A percentile compares a stretch with the other conserved stretches of the same genome.
Evolutionary conservation across 345 rosid species (phyloP).

Genomic region (Heritiera fomes): DNA sequence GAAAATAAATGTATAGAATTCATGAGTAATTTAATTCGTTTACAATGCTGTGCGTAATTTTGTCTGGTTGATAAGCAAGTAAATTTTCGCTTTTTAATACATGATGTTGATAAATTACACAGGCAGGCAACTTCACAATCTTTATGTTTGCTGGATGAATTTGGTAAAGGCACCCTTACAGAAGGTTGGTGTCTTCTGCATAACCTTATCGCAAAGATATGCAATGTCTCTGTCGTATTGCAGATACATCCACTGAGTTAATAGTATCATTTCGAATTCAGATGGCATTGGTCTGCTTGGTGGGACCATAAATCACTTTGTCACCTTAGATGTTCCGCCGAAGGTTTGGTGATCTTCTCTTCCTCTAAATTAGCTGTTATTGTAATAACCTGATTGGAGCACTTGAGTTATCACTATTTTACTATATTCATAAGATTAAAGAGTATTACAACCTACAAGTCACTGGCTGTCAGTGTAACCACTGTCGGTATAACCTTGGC

Average conservation of each 20-base stretch:
- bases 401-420: too few relatives aligned
- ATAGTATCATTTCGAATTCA: slow-evolving; percentile 32
- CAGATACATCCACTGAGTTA: background rate
- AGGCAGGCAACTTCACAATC: slow-evolving; percentile 96
- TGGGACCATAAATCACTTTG: slow-evolving; percentile 81
- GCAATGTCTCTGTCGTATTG: background rate
- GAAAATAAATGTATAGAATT: too few relatives aligned
- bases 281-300: slow-evolving; percentile 99
- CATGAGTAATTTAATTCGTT: too few relatives aligned
- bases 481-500: too few relatives aligned
- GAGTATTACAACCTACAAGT: too few relatives aligned
- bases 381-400: too few relatives aligned
- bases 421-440: too few relatives aligned
- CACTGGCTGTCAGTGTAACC: too few relatives aligned
- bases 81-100: slow-evolving; percentile 2
- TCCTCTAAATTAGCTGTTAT: too few relatives aligned
- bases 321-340: slow-evolving; percentile 62
- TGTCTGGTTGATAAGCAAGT: slow-evolving; percentile 2
- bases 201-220: slow-evolving; percentile 1
- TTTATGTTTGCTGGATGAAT: slow-evolving; percentile 89
- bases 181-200: slow-evolving; percentile 59
- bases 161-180: slow-evolving; percentile 98
- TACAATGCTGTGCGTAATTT: background rate
- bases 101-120: slow-evolving; percentile 18
- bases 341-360: slow-evolving; percentile 57